Evolutionary conservation across 331 rosid species (phyloP).

Genomic region (Arachis monticola): DNA sequence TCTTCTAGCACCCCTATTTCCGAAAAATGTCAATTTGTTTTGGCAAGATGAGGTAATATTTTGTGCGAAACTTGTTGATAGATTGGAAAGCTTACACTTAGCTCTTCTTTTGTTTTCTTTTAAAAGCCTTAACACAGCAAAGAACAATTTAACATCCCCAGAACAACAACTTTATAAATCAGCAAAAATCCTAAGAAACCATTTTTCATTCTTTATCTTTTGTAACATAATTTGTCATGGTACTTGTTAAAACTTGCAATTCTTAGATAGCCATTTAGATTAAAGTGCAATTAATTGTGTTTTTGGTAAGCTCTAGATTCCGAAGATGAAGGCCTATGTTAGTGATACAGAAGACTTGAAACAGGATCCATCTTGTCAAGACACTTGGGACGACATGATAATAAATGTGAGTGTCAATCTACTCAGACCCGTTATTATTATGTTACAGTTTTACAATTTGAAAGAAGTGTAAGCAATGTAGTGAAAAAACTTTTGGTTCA

Average conservation of each 20-base stretch:
- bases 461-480: conserved; percentile 3
- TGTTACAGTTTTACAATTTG: conserved; percentile 7
- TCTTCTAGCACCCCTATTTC: conserved; percentile 88
- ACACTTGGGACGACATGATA: conserved; percentile 99
- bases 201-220: conserved; percentile 26
- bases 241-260: conserved; percentile 30
- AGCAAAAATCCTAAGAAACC: conserved; percentile 11
- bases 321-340: conserved; percentile 98
- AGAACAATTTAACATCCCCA: background rate
- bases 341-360: conserved; percentile 96
- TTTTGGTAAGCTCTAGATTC: conserved; percentile 96
- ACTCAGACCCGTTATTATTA: conserved; percentile 13
- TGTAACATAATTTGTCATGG: conserved; percentile 25
- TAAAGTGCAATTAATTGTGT: conserved; percentile 59
- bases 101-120: no score
- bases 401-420: conserved; percentile 67
- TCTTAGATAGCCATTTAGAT: conserved; percentile 35
- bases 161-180: conserved; percentile 16
- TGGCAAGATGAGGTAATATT: conserved; percentile 97
- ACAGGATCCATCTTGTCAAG: conserved; percentile 90
- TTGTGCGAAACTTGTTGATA: conserved; percentile 9
- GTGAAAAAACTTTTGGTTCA: conserved; percentile 40
- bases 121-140: background rate
- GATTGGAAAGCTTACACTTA: no score
- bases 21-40: conserved; percentile 76